Evolutionary conservation across 495 filamentous ascomycete genomes (phyloP).

Genomic region (Saxophila tyrrhenica): DNA sequence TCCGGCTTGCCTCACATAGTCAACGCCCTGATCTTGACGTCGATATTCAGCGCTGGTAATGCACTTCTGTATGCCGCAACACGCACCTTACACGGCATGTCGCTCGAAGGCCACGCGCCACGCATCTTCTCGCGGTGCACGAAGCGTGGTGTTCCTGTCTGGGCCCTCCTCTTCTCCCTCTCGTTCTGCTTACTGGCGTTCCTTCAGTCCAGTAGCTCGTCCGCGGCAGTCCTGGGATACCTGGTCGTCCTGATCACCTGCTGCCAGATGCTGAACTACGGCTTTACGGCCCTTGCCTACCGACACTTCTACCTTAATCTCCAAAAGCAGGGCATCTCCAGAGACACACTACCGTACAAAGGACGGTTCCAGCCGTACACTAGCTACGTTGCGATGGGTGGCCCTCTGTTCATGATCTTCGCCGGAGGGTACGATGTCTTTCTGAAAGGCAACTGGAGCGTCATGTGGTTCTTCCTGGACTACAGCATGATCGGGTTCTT

Average conservation of each 20-base stretch:
- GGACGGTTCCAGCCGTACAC: slow-evolving; percentile 49
- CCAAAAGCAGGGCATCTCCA: slow-evolving; percentile 46
- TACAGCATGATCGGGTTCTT: slow-evolving; percentile 49
- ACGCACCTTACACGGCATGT: slow-evolving; percentile 64
- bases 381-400: slow-evolving; percentile 34
- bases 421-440: slow-evolving; percentile 42
- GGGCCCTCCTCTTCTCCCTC: slow-evolving; percentile 41
- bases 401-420: slow-evolving; percentile 30
- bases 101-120: slow-evolving; percentile 55
- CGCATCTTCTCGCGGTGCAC: slow-evolving; percentile 51
- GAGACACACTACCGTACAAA: slow-evolving; percentile 42
- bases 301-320: slow-evolving; percentile 48
- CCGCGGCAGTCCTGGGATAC: slow-evolving; percentile 31
- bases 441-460: slow-evolving; percentile 37
- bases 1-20: slow-evolving; percentile 60
- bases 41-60: slow-evolving; percentile 75
- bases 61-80: slow-evolving; percentile 75
- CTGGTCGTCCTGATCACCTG: slow-evolving; percentile 27
- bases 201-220: slow-evolving; percentile 30
- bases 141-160: slow-evolving; percentile 47
- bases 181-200: slow-evolving; percentile 40
- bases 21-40: slow-evolving; percentile 65
- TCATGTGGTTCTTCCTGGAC: slow-evolving; percentile 42
- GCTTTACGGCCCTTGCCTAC: slow-evolving; percentile 47
- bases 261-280: slow-evolving; percentile 41